Evolutionary conservation across 1,284 basidiomycete genomes (phyloP).

Genomic region (Mycena sp.): DNA sequence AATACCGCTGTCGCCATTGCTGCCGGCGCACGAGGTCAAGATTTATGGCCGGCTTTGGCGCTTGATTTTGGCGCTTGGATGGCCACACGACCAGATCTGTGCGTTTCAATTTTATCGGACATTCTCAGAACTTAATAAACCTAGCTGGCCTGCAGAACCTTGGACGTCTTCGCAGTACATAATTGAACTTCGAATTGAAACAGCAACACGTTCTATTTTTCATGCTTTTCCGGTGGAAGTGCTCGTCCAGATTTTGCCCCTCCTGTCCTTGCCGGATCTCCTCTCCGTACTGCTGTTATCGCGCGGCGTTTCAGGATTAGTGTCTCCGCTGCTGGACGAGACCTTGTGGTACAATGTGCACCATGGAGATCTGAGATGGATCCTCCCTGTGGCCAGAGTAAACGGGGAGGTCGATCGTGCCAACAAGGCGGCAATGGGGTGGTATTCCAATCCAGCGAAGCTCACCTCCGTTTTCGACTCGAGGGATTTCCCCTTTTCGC

Average conservation of each 20-base stretch:
- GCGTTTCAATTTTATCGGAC: not conserved
- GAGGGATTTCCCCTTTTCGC: not conserved
- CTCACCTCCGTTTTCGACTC: not conserved
- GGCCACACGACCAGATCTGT: constrained; percentile 8
- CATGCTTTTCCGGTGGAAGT: constrained; percentile 3
- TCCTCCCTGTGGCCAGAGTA: constrained; percentile 3
- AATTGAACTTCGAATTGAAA: not conserved
- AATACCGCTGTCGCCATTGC: constrained; percentile 12
- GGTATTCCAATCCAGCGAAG: not conserved
- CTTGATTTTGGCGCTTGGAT: constrained; percentile 13
- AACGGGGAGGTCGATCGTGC: constrained; percentile 12
- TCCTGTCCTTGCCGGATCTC: not conserved
- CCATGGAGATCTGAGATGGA: constrained; percentile 14
- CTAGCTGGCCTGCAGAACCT: not conserved
- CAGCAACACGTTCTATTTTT: not conserved
- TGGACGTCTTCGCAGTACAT: not conserved
- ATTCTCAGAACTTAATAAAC: not conserved
- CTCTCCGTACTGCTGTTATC: not conserved
- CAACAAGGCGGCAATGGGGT: not conserved
- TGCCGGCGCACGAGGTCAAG: not conserved
- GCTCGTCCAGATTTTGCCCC: constrained; percentile 1
- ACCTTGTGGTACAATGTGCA: constrained; percentile 14
- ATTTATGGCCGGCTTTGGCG: constrained; percentile 12
- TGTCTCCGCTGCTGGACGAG: constrained; percentile 11
- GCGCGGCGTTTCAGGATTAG: not conserved